A percentile compares a stretch with the other conserved stretches of the same genome.
phyloP scores from a whole-genome alignment of 2,329 filamentous ascomycete genomes.

The Hymenotorrendiella dingleyae region DNA sequence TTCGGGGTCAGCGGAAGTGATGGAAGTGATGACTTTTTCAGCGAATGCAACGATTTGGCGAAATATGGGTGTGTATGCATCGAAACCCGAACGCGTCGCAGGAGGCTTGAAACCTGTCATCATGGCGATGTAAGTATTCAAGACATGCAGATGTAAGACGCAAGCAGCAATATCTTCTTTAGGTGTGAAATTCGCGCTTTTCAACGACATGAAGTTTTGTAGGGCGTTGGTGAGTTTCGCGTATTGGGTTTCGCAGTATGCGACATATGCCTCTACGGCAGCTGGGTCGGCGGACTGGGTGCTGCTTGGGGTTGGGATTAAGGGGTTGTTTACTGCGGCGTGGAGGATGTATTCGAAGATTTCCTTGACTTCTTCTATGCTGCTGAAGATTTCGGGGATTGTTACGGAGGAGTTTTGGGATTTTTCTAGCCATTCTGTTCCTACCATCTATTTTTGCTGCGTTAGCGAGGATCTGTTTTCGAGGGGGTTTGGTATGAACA shows the following conservation, averaged over 20 bases:
- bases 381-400: conserved; percentile 6
- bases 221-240: conserved; percentile 7
- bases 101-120: too few relatives aligned
- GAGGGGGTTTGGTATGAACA: not conserved
- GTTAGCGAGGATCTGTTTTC: not conserved
- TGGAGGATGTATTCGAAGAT: conserved; percentile 2
- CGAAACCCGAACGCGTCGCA: too few relatives aligned
- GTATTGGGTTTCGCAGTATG: not conserved
- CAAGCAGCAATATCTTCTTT: conserved; percentile 10
- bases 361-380: conserved; percentile 10
- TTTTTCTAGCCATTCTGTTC: not conserved
- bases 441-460: conserved; percentile 4
- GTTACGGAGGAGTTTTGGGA: too few relatives aligned
- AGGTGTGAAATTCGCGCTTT: conserved; percentile 5
- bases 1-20: not conserved
- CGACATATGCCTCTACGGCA: not conserved
- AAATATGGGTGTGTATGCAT: too few relatives aligned
- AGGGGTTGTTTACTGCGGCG: too few relatives aligned
- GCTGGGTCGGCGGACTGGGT: too few relatives aligned
- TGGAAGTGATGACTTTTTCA: conserved; percentile 8
- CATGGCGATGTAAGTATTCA: too few relatives aligned
- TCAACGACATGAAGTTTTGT: conserved; percentile 4
- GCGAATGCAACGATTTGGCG: conserved; percentile 8
- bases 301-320: too few relatives aligned
- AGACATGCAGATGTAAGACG: conserved; percentile 9